Evolutionary conservation across 129 eudicot genomes (phyloP).

Genomic region (Flaveria ramosissima): DNA sequence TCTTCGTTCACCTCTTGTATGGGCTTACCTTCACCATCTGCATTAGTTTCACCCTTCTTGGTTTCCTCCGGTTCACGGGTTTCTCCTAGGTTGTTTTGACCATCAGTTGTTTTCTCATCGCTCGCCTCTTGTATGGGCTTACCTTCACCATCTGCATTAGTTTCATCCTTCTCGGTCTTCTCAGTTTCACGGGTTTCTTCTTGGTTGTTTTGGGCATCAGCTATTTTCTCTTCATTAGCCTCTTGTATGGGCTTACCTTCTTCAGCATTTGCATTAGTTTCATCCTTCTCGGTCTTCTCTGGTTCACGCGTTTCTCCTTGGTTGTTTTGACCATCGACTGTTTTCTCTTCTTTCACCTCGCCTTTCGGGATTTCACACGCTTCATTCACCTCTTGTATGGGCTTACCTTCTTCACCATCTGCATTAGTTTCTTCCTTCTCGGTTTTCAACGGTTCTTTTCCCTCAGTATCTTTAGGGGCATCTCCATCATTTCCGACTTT

Average conservation of each 20-base stretch:
- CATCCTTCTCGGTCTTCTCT: slow-evolving; percentile 16
- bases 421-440: slow-evolving; percentile 25
- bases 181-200: slow-evolving; percentile 21
- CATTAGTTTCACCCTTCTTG: background rate
- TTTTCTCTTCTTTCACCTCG: background rate
- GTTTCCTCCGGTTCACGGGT: slow-evolving; percentile 10
- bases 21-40: slow-evolving; percentile 37
- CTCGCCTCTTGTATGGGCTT: slow-evolving; percentile 38
- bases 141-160: slow-evolving; percentile 27
- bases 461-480: slow-evolving; percentile 21
- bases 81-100: slow-evolving; percentile 21
- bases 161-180: slow-evolving; percentile 18
- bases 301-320: background rate
- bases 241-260: slow-evolving; percentile 5
- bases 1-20: slow-evolving; percentile 34
- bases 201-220: slow-evolving; percentile 3
- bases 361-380: too few species aligned
- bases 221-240: slow-evolving; percentile 8
- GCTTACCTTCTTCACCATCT: slow-evolving; percentile 5
- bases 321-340: slow-evolving; percentile 12
- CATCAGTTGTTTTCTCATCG: background rate
- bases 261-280: slow-evolving; percentile 12
- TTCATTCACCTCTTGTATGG: slow-evolving; percentile 21
- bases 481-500: slow-evolving; percentile 23
- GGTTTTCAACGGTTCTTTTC: background rate